Percentiles rank a stretch among this genome's conserved stretches.
These are phyloP conservation scores for Helminthosporium solani DNA, from an alignment of 2,329 filamentous ascomycete genomes.

Conservation along the genomic window DNA sequence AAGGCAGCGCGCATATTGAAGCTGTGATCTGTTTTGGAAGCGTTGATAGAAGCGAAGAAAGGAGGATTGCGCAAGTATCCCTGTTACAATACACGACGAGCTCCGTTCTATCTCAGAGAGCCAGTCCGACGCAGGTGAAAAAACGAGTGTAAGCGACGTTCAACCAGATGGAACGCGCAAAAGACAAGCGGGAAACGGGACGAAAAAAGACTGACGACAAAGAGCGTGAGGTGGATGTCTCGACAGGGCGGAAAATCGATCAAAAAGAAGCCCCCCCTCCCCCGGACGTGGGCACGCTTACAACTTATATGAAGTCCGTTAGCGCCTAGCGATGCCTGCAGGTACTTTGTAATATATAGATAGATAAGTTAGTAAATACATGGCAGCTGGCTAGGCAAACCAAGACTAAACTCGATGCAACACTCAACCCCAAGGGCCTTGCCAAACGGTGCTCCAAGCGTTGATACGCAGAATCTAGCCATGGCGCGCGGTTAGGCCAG, in stretches of 20 bases:
- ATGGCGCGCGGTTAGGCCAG: not conserved
- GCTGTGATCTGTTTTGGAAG: not conserved
- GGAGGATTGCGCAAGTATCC: not conserved
- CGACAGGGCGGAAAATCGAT: not conserved
- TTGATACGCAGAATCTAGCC: not conserved
- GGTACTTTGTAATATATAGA: too few species aligned
- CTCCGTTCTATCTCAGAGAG: too few species aligned
- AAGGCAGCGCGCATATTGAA: conserved; percentile 15
- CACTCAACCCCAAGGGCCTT: too few species aligned
- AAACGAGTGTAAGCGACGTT: conserved; percentile 3
- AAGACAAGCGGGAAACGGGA: not conserved
- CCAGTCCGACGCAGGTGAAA: not conserved
- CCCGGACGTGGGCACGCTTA: not conserved
- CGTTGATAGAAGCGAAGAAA: not conserved
- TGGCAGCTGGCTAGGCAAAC: not conserved
- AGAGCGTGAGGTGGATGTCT: not conserved
- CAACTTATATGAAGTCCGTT: not conserved
- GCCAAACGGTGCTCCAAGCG: too few species aligned
- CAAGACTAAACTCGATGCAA: not conserved
- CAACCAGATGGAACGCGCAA: not conserved
- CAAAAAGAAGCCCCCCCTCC: not conserved
- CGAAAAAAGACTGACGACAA: not conserved
- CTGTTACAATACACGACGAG: too few species aligned
- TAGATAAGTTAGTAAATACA: not conserved
- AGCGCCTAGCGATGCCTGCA: too few species aligned